Evolutionary conservation across 2,329 filamentous ascomycete species (phyloP), one percentile per base, ranked within the genome.

Genomic region (Ophiostoma ulmi): DNA sequence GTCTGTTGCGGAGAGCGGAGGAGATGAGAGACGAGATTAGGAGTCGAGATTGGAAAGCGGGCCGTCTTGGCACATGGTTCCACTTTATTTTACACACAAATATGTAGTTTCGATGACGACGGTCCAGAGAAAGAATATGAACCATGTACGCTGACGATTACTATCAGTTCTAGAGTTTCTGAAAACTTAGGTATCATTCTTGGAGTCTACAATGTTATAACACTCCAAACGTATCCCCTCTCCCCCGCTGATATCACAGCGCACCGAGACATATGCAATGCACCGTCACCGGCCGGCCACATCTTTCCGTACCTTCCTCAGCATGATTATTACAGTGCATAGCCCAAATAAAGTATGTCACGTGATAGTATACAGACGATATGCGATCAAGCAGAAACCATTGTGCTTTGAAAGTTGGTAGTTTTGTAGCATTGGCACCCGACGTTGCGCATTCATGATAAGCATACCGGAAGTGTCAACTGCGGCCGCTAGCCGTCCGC

Each of bases 1-100:
- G 44, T 48, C 52, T 58, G 52, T 58, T 58, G 52, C 52, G 52
- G 52, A 58, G 44, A 48, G 44, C 44, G 44, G 44, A 48, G 44
- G 44, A 48, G 17, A 6, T 13, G 11, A 39, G 17, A 48, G 44
- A 48, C 14, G 17, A 48, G 17, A 11, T 58, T 58, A 26, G 22
- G 22, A 58, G 52, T 22, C 22, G 3, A 48, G 44, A 26, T 26
- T 48, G 52, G n/a, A 58, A 58, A 61, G 58, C 58, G 58, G 58
- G 26, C 26, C 58, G 44, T 31, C 52, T 58, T 58, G 52, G 52
- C 22, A 14, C 31, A 3, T 31, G 48, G n/a, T 1, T 31, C 52
- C 52, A 58, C 52, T 31, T 26, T 58, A 26, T 26, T 26, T 26
- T 58, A 20, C 44, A 48, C 8, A 48, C 44, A 48, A n/a, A n/a